These are phyloP conservation scores for Pinus tabuliformis DNA, from an alignment of 75 land plant genomes.

Conservation along the genomic window DNA sequence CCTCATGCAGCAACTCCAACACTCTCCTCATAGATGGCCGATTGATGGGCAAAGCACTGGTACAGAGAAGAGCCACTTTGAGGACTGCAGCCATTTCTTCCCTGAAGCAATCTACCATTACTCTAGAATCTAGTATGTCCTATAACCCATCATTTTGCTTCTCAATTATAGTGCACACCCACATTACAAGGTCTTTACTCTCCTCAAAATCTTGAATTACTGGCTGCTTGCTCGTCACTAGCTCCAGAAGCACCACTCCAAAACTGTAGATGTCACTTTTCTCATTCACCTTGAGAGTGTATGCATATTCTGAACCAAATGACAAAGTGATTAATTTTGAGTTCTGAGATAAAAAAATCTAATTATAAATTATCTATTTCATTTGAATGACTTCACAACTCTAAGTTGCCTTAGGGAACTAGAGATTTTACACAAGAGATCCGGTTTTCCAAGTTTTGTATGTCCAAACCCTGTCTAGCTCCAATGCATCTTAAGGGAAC, in stretches of 20 bases:
- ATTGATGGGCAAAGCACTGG: conserved; percentile 49
- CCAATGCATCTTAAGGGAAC: not conserved
- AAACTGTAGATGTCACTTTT: conserved; percentile 79
- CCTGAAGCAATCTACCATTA: conserved; percentile 7
- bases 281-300: conserved; percentile 56
- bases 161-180: conserved; percentile 9
- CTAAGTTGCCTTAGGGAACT: not conserved
- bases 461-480: not conserved
- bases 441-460: not conserved
- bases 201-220: conserved; percentile 24
- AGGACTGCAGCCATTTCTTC: conserved; percentile 48
- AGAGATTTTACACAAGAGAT: not conserved
- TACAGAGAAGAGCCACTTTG: conserved; percentile 62
- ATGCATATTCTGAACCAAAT: conserved; percentile 46
- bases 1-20: conserved; percentile 56
- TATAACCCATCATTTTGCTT: not conserved
- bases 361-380: not conserved
- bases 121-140: not conserved
- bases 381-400: not conserved
- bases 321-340: not conserved
- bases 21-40: conserved; percentile 79
- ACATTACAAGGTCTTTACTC: conserved; percentile 16
- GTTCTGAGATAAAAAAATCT: not conserved
- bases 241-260: conserved; percentile 79
- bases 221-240: conserved; percentile 64